Conservation (phyloP, 805 yeast genomes). For the Nakazawaea ishiwadae region DNA sequence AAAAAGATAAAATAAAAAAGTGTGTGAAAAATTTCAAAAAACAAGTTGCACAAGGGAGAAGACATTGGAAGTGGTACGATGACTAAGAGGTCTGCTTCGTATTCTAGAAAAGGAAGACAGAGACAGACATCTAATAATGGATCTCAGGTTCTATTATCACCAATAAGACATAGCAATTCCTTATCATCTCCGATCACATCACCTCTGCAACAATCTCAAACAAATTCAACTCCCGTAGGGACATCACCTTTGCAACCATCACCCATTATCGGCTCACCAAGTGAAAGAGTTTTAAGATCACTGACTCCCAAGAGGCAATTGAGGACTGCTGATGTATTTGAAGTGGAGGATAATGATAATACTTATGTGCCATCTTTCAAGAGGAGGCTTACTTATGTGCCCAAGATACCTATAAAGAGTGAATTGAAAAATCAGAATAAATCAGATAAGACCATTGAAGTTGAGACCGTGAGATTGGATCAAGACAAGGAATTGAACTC, state of each 20-base stretch:
- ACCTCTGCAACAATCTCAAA: background rate
- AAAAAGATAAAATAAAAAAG: too few relatives aligned
- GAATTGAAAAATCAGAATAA: background rate
- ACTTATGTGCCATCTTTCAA: conserved; percentile 1
- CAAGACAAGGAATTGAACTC: background rate
- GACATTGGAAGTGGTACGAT: too few relatives aligned
- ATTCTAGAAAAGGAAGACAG: background rate
- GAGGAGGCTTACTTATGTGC: background rate
- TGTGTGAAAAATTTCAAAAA: too few relatives aligned
- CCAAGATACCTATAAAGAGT: background rate
- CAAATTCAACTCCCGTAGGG: background rate
- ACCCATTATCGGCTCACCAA: background rate
- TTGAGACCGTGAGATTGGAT: background rate
- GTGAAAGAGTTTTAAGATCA: background rate
- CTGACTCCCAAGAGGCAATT: background rate
- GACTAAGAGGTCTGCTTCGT: background rate
- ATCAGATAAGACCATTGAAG: background rate
- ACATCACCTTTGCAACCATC: background rate
- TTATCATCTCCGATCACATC: background rate
- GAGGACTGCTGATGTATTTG: background rate
- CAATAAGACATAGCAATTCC: background rate
- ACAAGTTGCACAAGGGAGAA: too few relatives aligned
- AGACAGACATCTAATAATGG: background rate
- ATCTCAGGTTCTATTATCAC: too few relatives aligned
- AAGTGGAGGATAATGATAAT: background rate